Evolutionary conservation across 257 asterid species (phyloP), one percentile per base, ranked within the genome.

Genomic region (Eustoma russellianum): DNA sequence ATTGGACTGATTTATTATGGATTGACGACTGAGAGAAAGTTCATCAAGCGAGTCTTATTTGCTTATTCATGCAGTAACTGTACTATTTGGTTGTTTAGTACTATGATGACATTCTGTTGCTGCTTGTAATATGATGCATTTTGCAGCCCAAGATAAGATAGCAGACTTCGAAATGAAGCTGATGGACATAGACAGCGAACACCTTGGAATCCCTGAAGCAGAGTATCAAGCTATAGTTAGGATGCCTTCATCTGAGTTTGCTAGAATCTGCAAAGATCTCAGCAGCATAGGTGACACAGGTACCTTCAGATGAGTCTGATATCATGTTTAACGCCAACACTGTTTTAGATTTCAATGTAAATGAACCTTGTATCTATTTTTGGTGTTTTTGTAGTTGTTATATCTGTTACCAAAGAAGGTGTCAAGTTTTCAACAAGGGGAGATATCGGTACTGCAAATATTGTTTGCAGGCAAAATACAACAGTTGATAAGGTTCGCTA

Each of bases 401-500:
- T 90, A 53, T 86, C 96, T 50, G 97, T 90, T 33, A 90, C 96
- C 0, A 90, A 90, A 78, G 97, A 90, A 74, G 97, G 97, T 5
- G 97, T 90, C 1, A 90, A 83, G 61, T 90, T 90, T 79, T 90
- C 97, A 6, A 86, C 96, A 4, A 81, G 96, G 57, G 96, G 96
- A 48, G 97, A 86, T 65, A 86, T 86, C 5, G 94, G 97, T 24
- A 73, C 94, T 62, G 93, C 94, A 28, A 83, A 83, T 61, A 45
- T 86, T 9, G 94, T 90, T 24, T 81, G 93, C 79, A 67, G 96
- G 56, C 97, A 86, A 55, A 90, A 90, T 59, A 90, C 96, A 41
- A 81, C 88, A 35, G 96, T 90, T 5, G 96, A 86, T 72, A 90
- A 90, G 28, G 28, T 19, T 19, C 28, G 1, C 3, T 19, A 3